These are phyloP conservation scores for Beauveria varroae DNA, from an alignment of 2,329 filamentous ascomycete genomes.

Conservation along the genomic window DNA sequence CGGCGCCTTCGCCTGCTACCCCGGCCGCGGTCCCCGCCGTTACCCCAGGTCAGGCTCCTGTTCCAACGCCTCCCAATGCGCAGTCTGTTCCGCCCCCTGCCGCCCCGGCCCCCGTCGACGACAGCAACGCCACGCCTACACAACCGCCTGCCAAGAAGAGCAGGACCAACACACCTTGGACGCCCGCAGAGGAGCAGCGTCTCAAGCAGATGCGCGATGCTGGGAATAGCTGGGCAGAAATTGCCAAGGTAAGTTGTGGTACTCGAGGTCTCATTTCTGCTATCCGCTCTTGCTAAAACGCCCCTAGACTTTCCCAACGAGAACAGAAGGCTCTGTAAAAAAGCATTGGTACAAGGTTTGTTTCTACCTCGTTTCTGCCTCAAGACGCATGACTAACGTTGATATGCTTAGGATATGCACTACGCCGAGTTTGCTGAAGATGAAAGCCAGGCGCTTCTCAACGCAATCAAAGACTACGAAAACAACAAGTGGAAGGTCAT, in stretches of 20 bases:
- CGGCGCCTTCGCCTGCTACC: slow-evolving; percentile 31
- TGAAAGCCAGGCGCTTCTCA: slow-evolving; percentile 76
- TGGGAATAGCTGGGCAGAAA: slow-evolving; percentile 94
- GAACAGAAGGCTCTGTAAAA: slow-evolving; percentile 96
- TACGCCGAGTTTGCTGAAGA: slow-evolving; percentile 98
- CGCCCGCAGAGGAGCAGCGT: slow-evolving; percentile 82
- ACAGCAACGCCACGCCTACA: slow-evolving; percentile 22
- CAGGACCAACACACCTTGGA: slow-evolving; percentile 98
- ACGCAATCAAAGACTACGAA: slow-evolving; percentile 97
- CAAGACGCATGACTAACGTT: not conserved
- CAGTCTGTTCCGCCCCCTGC: slow-evolving; percentile 17
- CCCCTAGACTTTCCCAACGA: slow-evolving; percentile 75
- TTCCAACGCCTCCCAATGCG: slow-evolving; percentile 22
- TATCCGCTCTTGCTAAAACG: not conserved
- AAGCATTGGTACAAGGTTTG: slow-evolving; percentile 98
- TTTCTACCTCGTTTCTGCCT: not conserved
- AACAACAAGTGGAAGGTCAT: slow-evolving; percentile 98
- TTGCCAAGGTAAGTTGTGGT: slow-evolving; percentile 76
- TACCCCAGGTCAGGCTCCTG: slow-evolving; percentile 26
- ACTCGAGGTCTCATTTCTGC: too few species aligned
- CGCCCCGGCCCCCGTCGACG: slow-evolving; percentile 20
- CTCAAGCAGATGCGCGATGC: slow-evolving; percentile 91
- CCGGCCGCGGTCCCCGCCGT: slow-evolving; percentile 23
- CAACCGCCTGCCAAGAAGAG: slow-evolving; percentile 76
- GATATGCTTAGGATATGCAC: slow-evolving; percentile 77